These are phyloP conservation scores for Trichoderma brevicompactum DNA, from an alignment of 2,329 filamentous ascomycete species.

Conservation along the genomic window DNA sequence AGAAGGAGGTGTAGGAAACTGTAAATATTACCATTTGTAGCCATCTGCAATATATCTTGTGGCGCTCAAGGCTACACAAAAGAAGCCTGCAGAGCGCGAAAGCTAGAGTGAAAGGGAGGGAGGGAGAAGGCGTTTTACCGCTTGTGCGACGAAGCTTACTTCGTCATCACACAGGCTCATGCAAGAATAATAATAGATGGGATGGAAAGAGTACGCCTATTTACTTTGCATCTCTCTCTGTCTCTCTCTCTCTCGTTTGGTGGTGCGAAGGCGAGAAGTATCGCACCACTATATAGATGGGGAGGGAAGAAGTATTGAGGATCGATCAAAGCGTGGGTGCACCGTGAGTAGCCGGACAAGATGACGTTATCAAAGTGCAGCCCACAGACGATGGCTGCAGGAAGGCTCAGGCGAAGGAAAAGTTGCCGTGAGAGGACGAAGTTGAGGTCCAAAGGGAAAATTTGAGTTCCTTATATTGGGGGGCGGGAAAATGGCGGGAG, in stretches of 20 bases:
- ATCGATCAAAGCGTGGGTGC: not conserved
- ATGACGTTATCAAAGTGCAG: not conserved
- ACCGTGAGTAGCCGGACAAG: not conserved
- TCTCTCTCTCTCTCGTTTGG: not conserved
- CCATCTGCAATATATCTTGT: slow-evolving; percentile 36
- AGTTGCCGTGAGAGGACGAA: not conserved
- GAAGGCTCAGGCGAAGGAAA: not conserved
- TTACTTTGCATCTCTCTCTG: not conserved
- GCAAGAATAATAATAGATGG: not conserved
- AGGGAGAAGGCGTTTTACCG: slow-evolving; percentile 23
- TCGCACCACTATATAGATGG: not conserved
- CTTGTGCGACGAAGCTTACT: slow-evolving; percentile 16
- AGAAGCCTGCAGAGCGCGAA: slow-evolving; percentile 13
- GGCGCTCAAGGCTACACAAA: slow-evolving; percentile 19
- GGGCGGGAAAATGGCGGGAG: slow-evolving; percentile 15
- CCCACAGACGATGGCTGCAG: not conserved
- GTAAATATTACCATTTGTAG: slow-evolving; percentile 39
- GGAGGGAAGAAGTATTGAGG: not conserved
- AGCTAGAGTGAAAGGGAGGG: not conserved
- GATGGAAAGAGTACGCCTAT: not conserved
- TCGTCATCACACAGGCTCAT: slow-evolving; percentile 23
- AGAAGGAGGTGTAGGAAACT: not conserved
- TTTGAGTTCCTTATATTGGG: not conserved
- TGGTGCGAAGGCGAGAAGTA: not conserved
- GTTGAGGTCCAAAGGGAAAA: not conserved